Base-by-base conservation (phyloP, 257 asterid genomes). In the Salvia miltiorrhiza region DNA sequence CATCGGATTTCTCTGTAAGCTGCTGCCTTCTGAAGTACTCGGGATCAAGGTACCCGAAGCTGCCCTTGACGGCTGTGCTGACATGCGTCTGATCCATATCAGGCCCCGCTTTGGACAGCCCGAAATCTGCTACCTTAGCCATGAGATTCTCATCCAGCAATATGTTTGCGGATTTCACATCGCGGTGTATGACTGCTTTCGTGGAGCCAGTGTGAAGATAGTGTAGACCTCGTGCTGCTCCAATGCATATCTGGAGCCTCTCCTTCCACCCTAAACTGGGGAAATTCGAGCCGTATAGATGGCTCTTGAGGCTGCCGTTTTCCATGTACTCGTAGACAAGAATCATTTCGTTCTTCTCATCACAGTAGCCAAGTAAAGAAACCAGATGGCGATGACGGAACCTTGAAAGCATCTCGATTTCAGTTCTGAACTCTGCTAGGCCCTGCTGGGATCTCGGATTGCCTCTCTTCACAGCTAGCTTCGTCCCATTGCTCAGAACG, bases 61-160 rank as follows among this genome's bases (percentile, higher is more conserved):
- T 89, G 23, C 94, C 95, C 69, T 89, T 89, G 24, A 90, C 96
- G 0, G 93, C 97, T 0, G 97, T 90, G 69, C 97, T 90, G 4
- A 90, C 97, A 24, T 90, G 97, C 14, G 97, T 90, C 77, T 90
- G 93, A 60, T 90, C 97, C 11, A 90, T 67, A 81, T 90, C 97
- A 0, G 95, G 97, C 35, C 95, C 97, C 0, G 88, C 79, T 70
- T 90, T 90, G 0, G 97, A 90, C 8, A 90, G 88, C 26, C 97
- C 97, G 65, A 90, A 88, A 72, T 90, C 97, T 11, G 95, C 93
- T 43, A 90, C 97, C 65, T 90, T 88, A 1, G 95, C 90, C 87
- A 88, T 81, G 20, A 86, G 67, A 65, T 86, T 90, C 84, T 88
- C 97, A n/a, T 88, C 97, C 0, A 90, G 91, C 65, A 90, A 67